Base-by-base conservation (phyloP, 225 moss, liverwort and hornwort genomes). In the Straminergon stramineum region DNA sequence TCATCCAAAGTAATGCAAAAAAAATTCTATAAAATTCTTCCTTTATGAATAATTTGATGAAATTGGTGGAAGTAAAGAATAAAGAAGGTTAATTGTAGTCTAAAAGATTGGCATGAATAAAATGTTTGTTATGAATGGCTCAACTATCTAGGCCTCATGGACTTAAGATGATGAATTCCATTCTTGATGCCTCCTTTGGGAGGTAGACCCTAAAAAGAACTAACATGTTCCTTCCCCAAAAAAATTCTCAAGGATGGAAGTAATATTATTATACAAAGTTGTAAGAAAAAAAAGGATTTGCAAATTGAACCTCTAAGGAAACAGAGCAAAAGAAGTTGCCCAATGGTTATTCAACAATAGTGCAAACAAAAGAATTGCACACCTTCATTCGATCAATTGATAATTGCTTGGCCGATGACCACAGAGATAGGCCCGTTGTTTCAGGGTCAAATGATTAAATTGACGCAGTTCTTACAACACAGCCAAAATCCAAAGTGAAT, bases 101-200 rank as follows among this genome's bases (percentile, higher is more conserved):
- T 32, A 0, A 13, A 51, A 52, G 52, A 32, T 5, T 32, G 0
- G 0, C 0, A 0, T 53, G 21, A 76, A 76, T 21, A 34, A 20
- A 52, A 1, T 0, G 0, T 52, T 0, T 21, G 0, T 21, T 32
- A 13, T 8, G 21, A 34, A 76, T 76, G 52, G 1, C 8, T 53
- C 13, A 77, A 3, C 53, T 77, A 77, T 53, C 22, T 22, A 21
- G 53, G 32, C 21, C 8, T 51, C 19, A 7, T 48, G 11, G 5
- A 32, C 13, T 52, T 21, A 2, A 76, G 3, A 75, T 52, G 32
- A 2, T 52, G 13, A 76, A 34, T 21, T 76, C 7, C 13, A 32
- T 52, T 32, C 7, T 31, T 20, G 7, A 32, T 52, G 34, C 52
- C 18, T 76, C 20, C 11, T 0, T 76, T 34, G 20, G 21, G 5